Percentiles rank a stretch among this genome's conserved stretches.
phyloP scores from a whole-genome alignment of 352 stramenopile species.

The Phytophthora sansomeana region DNA sequence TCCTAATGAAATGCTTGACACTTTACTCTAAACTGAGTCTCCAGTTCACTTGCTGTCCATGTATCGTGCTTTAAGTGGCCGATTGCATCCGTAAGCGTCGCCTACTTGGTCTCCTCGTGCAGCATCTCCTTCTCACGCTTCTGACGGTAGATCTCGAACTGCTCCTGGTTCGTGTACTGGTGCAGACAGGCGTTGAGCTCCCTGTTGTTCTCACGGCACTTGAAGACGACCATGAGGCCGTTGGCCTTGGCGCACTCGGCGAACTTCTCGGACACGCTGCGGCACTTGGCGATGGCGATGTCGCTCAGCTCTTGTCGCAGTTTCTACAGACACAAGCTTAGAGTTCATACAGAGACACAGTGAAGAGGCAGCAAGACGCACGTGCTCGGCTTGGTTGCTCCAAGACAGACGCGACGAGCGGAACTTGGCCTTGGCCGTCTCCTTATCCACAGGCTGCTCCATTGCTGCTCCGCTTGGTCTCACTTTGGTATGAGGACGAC shows the following conservation, averaged over 20 bases:
- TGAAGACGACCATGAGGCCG: slow-evolving; percentile 75
- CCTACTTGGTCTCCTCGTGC: slow-evolving; percentile 25
- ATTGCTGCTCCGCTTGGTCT: slow-evolving; percentile 18
- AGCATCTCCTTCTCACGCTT: slow-evolving; percentile 67
- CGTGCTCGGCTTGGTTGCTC: slow-evolving; percentile 87
- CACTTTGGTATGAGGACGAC: slow-evolving; percentile 2
- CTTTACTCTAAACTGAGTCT: no score
- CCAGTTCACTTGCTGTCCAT: no score
- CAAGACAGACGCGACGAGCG: slow-evolving; percentile 81
- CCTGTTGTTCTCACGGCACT: slow-evolving; percentile 76
- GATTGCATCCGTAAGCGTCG: no score
- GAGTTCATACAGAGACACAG: no score
- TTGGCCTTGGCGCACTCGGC: slow-evolving; percentile 73
- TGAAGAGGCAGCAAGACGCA: slow-evolving; percentile 34
- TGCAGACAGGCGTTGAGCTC: slow-evolving; percentile 85
- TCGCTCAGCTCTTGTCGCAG: slow-evolving; percentile 84
- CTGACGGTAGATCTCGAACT: slow-evolving; percentile 75
- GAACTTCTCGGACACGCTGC: slow-evolving; percentile 60
- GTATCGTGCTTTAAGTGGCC: no score
- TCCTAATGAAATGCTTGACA: slow-evolving; percentile 28
- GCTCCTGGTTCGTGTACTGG: slow-evolving; percentile 79
- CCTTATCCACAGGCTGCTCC: slow-evolving; percentile 72
- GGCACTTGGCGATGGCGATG: slow-evolving; percentile 85
- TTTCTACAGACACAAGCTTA: slow-evolving; percentile 64
- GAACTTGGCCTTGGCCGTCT: slow-evolving; percentile 76